phyloP scores from a whole-genome alignment of 148 eudicot genomes.

The Heliosperma pusillum region DNA sequence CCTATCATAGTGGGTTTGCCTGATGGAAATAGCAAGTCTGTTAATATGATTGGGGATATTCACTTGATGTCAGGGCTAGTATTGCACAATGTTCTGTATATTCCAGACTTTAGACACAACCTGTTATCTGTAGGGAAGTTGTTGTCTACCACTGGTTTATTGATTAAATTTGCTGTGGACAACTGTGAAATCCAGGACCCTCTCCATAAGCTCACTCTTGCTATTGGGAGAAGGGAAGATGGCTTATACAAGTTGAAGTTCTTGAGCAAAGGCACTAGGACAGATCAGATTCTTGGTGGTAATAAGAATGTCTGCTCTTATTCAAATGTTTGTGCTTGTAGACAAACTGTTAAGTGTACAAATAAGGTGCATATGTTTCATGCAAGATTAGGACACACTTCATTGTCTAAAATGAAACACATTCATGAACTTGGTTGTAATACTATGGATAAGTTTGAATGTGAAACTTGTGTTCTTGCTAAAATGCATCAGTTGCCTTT shows the following conservation, averaged over 20 bases:
- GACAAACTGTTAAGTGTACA: too few relatives aligned
- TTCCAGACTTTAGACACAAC: background rate
- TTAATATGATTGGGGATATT: background rate
- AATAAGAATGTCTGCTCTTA: background rate
- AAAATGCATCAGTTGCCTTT: too few relatives aligned
- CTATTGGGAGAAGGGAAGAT: background rate
- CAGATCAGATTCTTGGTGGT: background rate
- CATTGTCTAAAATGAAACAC: too few relatives aligned
- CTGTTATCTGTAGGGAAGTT: too few relatives aligned
- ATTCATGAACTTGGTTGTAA: background rate
- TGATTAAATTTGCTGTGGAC: background rate
- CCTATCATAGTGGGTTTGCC: too few relatives aligned
- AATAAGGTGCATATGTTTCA: too few relatives aligned
- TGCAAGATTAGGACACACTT: too few relatives aligned
- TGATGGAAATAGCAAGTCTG: background rate
- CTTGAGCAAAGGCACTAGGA: too few relatives aligned
- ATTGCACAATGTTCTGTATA: background rate
- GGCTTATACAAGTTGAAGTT: background rate
- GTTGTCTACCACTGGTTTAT: background rate
- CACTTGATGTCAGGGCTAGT: background rate
- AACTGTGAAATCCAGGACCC: background rate
- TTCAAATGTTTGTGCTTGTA: background rate
- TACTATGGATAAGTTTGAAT: background rate
- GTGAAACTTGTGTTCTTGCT: slow-evolving; percentile 2
- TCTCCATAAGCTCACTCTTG: background rate